Evolutionary conservation across 805 yeast species (phyloP).

Genomic region (Metschnikowia cerradonensis): DNA sequence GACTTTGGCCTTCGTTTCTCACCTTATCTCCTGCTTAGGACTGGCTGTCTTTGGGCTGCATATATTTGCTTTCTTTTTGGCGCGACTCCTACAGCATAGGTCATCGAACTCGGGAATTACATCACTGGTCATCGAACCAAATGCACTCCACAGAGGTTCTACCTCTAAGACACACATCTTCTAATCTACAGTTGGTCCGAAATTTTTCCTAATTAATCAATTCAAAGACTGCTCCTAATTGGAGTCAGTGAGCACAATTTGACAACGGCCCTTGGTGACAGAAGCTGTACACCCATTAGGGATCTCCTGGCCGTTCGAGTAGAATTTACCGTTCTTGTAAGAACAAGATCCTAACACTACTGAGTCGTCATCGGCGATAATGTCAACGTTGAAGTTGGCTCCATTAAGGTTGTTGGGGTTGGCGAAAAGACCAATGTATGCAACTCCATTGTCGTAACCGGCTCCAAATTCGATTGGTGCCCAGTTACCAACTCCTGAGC

Average conservation of each 20-base stretch:
- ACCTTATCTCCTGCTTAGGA: too few relatives aligned
- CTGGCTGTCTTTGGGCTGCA: too few relatives aligned
- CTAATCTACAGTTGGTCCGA: too few relatives aligned
- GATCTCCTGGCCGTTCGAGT: constrained; percentile 46
- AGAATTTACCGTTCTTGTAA: constrained; percentile 75
- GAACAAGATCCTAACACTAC: constrained; percentile 67
- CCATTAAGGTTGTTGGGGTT: constrained; percentile 82
- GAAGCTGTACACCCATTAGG: constrained; percentile 91
- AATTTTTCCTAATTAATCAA: neutral
- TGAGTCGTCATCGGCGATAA: constrained; percentile 66
- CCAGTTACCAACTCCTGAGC: constrained; percentile 92
- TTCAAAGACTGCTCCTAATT: neutral
- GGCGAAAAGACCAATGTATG: constrained; percentile 89
- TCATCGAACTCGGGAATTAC: too few relatives aligned
- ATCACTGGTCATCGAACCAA: too few relatives aligned
- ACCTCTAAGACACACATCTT: too few relatives aligned
- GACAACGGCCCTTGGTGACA: constrained; percentile 77
- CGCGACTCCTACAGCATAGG: too few relatives aligned
- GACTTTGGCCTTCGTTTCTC: too few relatives aligned
- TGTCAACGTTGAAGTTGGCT: constrained; percentile 55
- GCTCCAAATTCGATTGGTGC: constrained; percentile 96
- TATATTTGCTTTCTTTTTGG: too few relatives aligned
- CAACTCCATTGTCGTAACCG: constrained; percentile 62
- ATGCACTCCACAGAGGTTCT: too few relatives aligned
- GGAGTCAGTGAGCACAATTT: constrained; percentile 55